Evolutionary conservation across 352 stramenopile genomes (phyloP), one percentile per base, ranked within the genome.

Genomic region (Phytophthora rubi): DNA sequence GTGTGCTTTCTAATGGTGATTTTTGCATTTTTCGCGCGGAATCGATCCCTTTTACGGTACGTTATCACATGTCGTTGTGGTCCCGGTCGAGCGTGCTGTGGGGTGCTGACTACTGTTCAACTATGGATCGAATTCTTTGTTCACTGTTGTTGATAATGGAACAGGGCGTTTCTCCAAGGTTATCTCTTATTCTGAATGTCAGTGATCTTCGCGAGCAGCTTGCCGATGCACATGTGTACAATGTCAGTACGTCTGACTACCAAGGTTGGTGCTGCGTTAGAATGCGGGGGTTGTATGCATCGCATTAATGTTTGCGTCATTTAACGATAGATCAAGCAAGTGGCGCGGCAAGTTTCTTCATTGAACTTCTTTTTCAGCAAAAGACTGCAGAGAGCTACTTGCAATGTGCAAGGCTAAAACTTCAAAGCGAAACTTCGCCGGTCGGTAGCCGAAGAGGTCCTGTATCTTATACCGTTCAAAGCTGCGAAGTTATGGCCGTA

Each of bases 21-120:
- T 62, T 96, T 13, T 89, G 82, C 30, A 56, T 96, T 3, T 94
- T 88, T 62, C 88, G 88, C 6, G 70, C 70, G 7, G 83, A 94
- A 32, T 92, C 77, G 23, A 81, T 89, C 51, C 76, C 80, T 5
- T 92, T 90, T 57, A 88, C 88, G 78, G 89, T 96, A 76, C 10
- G 81, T 30, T 30, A 30, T 30, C 28, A 7, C 28, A 30, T 5
- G 4, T 30, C 28, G 28, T 71, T 52, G 44, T 28, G 21, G 6
- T 7, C 45, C 23, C 6, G 49, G 28, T 56, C 16, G 33, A 53
- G 4, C 13, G 2, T 57, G 16, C 23, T 62, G 26, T 55, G 23
- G 7, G 30, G 6, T 51, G 2, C n/a, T 51, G 44, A 18, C 16
- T 21, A n/a, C 9, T 9, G 13, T 10, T 21, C 15, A 47, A 47